Base-by-base conservation (phyloP, 2,329 filamentous ascomycete species). In the Ramularia endophylla region DNA sequence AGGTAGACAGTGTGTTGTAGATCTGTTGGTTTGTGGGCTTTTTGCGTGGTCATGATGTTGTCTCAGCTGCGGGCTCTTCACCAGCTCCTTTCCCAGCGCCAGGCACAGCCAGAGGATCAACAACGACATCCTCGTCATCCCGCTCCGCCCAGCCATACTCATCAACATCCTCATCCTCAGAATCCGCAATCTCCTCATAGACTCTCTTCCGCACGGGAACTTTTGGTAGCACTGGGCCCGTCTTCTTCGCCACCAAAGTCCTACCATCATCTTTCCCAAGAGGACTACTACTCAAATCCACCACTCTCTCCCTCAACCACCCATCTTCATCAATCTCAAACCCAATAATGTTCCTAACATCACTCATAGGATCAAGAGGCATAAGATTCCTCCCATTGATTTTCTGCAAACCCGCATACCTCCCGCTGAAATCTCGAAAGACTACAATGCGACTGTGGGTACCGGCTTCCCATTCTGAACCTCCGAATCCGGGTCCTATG, bases 391-490 rank as follows among this genome's bases (percentile, higher is more conserved):
- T 58, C 18, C 69, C 67, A 48, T 64, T 63, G 29, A 58, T 58
- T 49, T 71, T 72, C 30, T 71, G 56, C 3, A 72, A 55, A 11
- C 68, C 69, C 31, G 64, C 58, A 44, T 69, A 69, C 36, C 69
- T 61, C 47, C 55, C 61, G 51, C 47, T 52, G 57, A 68, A 89
- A 65, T 95, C 87, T 55, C 84, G 76, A 62, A 92, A 94, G 25
- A 95, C 64, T 17, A 83, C 82, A 46, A 95, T 62, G 40, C 87
- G 75, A 30, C 80, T 85, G 47, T 79, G 77, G 27, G 95, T 70
- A 22, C 80, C 83, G 49, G 78, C 80, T 46, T 95, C 88, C 89
- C 89, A 95, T 30, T 84, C 78, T 15, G 72, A 73, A 11, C 84
- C 81, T 42, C 83, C 83, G 48, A 95, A 73, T 29, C 86, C 80